phyloP scores from a whole-genome alignment of 768 basidiomycete species.

The Lentinula guzmanii region DNA sequence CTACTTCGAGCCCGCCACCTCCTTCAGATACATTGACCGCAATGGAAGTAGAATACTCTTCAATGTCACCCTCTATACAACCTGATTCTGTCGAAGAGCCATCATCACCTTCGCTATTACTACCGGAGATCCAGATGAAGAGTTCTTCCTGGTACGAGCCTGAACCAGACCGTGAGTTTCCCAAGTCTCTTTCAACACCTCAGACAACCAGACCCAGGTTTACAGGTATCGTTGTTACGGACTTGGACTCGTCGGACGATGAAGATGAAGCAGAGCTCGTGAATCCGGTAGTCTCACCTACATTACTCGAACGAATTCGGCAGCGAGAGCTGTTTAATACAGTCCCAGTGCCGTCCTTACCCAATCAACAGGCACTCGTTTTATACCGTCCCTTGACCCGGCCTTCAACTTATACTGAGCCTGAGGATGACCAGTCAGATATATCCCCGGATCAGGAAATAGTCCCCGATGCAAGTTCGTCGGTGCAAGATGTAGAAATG shows the following conservation, averaged over 20 bases:
- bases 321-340: constrained; percentile 16
- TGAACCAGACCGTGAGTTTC: constrained; percentile 56
- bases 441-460: constrained; percentile 9
- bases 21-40: neutral
- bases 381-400: constrained; percentile 41
- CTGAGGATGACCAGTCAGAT: neutral
- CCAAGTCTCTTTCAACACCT: constrained; percentile 1
- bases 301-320: constrained; percentile 40
- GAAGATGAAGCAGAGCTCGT: constrained; percentile 25
- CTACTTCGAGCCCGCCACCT: neutral
- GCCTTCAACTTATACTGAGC: constrained; percentile 2
- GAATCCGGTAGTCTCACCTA: constrained; percentile 33
- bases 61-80: neutral
- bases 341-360: constrained; percentile 13
- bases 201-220: constrained; percentile 1
- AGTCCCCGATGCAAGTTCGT: neutral
- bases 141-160: constrained; percentile 60
- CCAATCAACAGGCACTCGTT: constrained; percentile 43
- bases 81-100: constrained; percentile 9
- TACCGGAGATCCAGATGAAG: constrained; percentile 61
- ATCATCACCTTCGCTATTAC: constrained; percentile 17
- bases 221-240: constrained; percentile 62
- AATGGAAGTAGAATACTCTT: constrained; percentile 5
- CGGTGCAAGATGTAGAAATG: neutral
- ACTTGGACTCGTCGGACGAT: constrained; percentile 45